Evolutionary conservation across 129 eudicot species (phyloP).

Genomic region (Flaveria robusta): DNA sequence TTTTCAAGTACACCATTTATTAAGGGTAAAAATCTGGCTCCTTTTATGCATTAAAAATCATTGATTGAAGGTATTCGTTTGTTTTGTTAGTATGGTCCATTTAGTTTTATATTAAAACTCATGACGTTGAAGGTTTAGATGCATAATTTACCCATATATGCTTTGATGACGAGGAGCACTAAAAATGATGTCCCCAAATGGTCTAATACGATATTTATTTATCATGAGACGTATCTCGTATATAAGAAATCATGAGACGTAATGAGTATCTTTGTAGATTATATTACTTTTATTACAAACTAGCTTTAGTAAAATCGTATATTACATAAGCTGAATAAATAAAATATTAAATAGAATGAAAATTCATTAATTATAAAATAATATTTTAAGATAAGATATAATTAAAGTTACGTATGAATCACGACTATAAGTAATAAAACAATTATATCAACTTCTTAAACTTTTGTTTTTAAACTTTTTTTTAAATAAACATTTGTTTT

Average conservation of each 20-base stretch:
- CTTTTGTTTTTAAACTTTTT: too few relatives aligned
- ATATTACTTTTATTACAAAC: background rate
- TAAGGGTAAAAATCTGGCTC: background rate
- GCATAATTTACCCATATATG: constrained; percentile 19
- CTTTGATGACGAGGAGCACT: constrained; percentile 35
- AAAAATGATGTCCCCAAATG: constrained; percentile 7
- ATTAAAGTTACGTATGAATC: too few relatives aligned
- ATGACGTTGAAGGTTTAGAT: constrained; percentile 2
- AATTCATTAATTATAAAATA: too few relatives aligned
- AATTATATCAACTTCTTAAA: too few relatives aligned
- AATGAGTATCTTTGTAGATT: background rate
- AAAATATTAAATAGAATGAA: too few relatives aligned
- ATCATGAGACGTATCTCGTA: background rate
- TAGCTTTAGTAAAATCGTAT: too few relatives aligned
- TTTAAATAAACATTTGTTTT: too few relatives aligned
- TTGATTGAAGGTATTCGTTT: background rate
- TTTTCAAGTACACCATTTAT: too few relatives aligned
- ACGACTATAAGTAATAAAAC: too few relatives aligned
- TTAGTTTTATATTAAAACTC: constrained; percentile 6
- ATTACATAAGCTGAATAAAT: too few relatives aligned
- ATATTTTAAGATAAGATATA: too few relatives aligned
- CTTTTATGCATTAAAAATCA: background rate
- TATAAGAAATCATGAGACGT: background rate
- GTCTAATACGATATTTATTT: constrained; percentile 14
- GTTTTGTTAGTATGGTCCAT: constrained; percentile 9